Evolutionary conservation across 495 filamentous ascomycete genomes (phyloP).

Genomic region (Thermochaetoides thermophila): DNA sequence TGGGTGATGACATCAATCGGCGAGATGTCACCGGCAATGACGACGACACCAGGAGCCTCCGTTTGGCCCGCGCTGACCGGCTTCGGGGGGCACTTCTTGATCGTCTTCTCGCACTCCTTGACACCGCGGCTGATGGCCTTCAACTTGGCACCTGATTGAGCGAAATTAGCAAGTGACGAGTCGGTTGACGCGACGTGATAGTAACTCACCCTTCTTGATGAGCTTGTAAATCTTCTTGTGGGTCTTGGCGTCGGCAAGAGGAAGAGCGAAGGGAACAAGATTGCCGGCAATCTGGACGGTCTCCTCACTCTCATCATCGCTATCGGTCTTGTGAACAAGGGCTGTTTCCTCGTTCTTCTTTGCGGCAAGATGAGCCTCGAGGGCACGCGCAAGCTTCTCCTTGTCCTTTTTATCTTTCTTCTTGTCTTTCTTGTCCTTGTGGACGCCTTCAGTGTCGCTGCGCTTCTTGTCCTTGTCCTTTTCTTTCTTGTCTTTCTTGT

Average conservation of each 20-base stretch:
- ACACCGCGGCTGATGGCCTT: slow-evolving; percentile 92
- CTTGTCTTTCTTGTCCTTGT: slow-evolving; percentile 57
- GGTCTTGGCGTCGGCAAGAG: slow-evolving; percentile 78
- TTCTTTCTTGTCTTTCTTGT: slow-evolving; percentile 52
- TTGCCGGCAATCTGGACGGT: slow-evolving; percentile 44
- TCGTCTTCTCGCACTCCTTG: slow-evolving; percentile 93
- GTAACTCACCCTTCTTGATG: slow-evolving; percentile 80
- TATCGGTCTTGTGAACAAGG: slow-evolving; percentile 20
- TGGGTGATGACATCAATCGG: slow-evolving; percentile 96
- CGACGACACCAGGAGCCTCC: slow-evolving; percentile 54
- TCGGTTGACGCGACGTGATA: too few relatives aligned
- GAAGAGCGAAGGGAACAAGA: slow-evolving; percentile 84
- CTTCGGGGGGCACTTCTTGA: slow-evolving; percentile 66
- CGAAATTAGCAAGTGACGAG: too few relatives aligned
- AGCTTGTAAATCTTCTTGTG: slow-evolving; percentile 87
- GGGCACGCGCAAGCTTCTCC: slow-evolving; percentile 28
- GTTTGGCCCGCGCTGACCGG: slow-evolving; percentile 36
- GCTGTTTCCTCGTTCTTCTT: slow-evolving; percentile 1
- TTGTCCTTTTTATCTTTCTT: slow-evolving; percentile 46
- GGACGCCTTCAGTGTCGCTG: slow-evolving; percentile 21
- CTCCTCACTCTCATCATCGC: slow-evolving; percentile 15
- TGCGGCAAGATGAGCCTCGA: slow-evolving; percentile 18
- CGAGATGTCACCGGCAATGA: slow-evolving; percentile 92
- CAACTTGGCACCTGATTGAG: slow-evolving; percentile 79
- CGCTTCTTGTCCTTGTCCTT: slow-evolving; percentile 51